phyloP scores from a whole-genome alignment of 345 rosid species.

The Clarkia xantiana region DNA sequence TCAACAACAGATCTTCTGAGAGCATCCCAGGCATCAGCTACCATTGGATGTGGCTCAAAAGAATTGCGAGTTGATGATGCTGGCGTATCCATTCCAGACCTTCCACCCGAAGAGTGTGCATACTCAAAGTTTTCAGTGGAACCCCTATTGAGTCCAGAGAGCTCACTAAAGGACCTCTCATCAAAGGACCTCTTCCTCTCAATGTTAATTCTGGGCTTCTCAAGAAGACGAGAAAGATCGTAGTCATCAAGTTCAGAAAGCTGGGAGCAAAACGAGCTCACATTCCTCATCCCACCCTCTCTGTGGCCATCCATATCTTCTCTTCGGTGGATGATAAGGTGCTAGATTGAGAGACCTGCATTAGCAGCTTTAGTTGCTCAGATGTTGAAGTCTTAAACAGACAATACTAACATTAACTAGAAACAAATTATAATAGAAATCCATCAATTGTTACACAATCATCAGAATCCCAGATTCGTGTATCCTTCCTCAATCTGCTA shows the following conservation, averaged over 20 bases:
- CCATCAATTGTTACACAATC: too few relatives aligned
- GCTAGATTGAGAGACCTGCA: neutral
- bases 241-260: constrained; percentile 6
- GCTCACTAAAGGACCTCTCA: constrained; percentile 5
- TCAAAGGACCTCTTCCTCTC: constrained; percentile 7
- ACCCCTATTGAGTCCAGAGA: neutral
- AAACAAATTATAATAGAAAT: too few relatives aligned
- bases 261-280: constrained; percentile 6
- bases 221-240: constrained; percentile 5
- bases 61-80: constrained; percentile 60
- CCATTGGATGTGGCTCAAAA: constrained; percentile 84
- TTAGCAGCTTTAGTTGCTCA: neutral
- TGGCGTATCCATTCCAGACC: constrained; percentile 57
- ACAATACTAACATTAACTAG: too few relatives aligned
- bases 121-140: constrained; percentile 5
- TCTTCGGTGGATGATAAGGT: neutral
- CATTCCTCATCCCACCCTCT: constrained; percentile 3
- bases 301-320: neutral
- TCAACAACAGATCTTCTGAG: constrained; percentile 50
- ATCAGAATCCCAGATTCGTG: too few relatives aligned
- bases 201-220: constrained; percentile 5
- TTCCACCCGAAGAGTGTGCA: constrained; percentile 36
- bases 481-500: too few relatives aligned
- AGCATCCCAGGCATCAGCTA: constrained; percentile 89
- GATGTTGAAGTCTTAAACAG: too few relatives aligned